These are phyloP conservation scores for Aspergillus hortae DNA, from an alignment of 2,329 filamentous ascomycete genomes.

Conservation along the genomic window DNA sequence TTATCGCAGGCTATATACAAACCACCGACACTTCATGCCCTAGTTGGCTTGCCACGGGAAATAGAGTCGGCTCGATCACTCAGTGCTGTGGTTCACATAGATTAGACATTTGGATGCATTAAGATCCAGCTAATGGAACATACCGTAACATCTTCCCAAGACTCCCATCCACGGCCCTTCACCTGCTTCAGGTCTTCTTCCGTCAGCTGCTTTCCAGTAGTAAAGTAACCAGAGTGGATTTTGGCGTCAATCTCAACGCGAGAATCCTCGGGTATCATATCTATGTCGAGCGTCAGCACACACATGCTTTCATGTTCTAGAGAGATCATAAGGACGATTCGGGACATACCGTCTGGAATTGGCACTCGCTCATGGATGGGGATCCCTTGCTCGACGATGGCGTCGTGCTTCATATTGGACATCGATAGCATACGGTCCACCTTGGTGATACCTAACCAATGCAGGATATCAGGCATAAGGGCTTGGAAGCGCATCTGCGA, in stretches of 20 bases:
- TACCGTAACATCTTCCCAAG: constrained; percentile 39
- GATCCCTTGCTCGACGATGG: constrained; percentile 44
- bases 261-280: constrained; percentile 86
- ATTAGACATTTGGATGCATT: background rate
- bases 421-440: constrained; percentile 96
- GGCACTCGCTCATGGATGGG: constrained; percentile 84
- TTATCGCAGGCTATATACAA: too few species aligned
- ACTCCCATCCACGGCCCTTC: constrained; percentile 84
- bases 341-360: constrained; percentile 61
- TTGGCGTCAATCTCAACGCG: constrained; percentile 95
- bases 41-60: too few species aligned
- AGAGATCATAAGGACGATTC: background rate
- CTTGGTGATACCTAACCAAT: constrained; percentile 95
- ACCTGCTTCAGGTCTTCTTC: constrained; percentile 78
- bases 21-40: too few species aligned
- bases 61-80: too few species aligned
- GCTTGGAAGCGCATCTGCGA: constrained; percentile 85
- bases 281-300: constrained; percentile 25
- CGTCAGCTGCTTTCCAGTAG: constrained; percentile 80
- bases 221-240: constrained; percentile 82
- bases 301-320: background rate
- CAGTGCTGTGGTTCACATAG: background rate
- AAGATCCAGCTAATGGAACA: background rate
- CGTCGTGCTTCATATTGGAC: constrained; percentile 65
- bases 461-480: constrained; percentile 90